Evolutionary conservation across 768 basidiomycete genomes (phyloP), one percentile per base, ranked within the genome.

Genomic region (Mycena leptocephala): DNA sequence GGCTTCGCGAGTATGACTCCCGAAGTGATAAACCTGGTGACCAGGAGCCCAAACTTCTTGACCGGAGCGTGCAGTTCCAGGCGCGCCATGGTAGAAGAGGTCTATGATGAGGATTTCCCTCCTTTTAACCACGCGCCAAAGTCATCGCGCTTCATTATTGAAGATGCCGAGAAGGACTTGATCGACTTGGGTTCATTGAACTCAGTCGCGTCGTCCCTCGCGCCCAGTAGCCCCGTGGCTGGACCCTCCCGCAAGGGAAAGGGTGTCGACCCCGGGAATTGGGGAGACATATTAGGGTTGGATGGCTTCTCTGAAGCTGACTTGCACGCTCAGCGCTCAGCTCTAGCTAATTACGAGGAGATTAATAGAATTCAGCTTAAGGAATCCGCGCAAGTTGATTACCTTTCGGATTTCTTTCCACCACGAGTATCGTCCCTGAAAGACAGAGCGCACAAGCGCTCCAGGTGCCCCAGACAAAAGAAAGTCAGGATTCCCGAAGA

Each of bases 201-300:
- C 22, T 51, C 48, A 5, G 48, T 51, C n/a, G n/a, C 6, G n/a
- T 5, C 48, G 22, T n/a, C 48, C 24, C 32, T 41, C 39, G 37
- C 11, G 22, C 16, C 62, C 4, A 13, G 5, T 24, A 65, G 63
- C n/a, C 62, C 28, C 22, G 28, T 7, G 39, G 26, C 63, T 13
- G 59, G n/a, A 6, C 24, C 62, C 10, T 79, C 75, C 68, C 35
- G 61, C 32, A 74, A 74, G 58, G 73, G 73, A 0, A 74, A 74
- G 16, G 46, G 65, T 20, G 18, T 58, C 1, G 72, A 74, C 30
- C 72, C 72, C 51, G 7, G 65, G 9, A 67, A 74, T 20, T 74
- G 73, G 73, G 73, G 73, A 28, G 46, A 37, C 6, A 22, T 68
- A 9, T 48, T 33, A 5, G 39, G 2, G 3, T 51, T 74, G 3